phyloP scores from a whole-genome alignment of 305 asterid species.

The Lippia alba region DNA sequence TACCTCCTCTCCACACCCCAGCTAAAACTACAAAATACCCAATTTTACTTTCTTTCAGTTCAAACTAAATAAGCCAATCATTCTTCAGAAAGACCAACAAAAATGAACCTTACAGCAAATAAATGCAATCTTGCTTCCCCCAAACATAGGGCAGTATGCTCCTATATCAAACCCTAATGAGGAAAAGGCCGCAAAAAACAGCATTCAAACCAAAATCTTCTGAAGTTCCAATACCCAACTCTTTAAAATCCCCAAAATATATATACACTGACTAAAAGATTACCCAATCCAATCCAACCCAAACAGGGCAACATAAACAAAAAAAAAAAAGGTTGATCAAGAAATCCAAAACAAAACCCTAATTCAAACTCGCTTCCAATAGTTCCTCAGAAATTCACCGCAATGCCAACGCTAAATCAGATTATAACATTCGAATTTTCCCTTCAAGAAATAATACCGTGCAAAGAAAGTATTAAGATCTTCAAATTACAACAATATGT shows the following conservation, averaged over 20 bases:
- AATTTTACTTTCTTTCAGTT: neutral
- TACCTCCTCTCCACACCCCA: conserved; percentile 36
- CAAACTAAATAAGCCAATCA: conserved; percentile 26
- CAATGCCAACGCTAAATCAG: conserved; percentile 42
- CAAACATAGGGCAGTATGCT: conserved; percentile 19
- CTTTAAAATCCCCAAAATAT: conserved; percentile 6
- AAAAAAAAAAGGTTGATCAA: conserved; percentile 37
- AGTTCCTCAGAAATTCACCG: conserved; percentile 23
- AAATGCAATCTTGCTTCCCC: conserved; percentile 23
- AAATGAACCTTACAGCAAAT: conserved; percentile 25
- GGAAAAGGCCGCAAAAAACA: conserved; percentile 27
- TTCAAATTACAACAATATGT: conserved; percentile 29
- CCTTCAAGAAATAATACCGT: neutral
- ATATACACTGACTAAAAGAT: conserved; percentile 7
- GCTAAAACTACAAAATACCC: conserved; percentile 12
- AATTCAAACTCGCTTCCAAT: conserved; percentile 33
- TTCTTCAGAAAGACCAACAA: conserved; percentile 28
- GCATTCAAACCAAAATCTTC: conserved; percentile 12
- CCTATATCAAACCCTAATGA: conserved; percentile 33
- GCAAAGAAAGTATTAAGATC: conserved; percentile 38
- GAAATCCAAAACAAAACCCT: conserved; percentile 46
- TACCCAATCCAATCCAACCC: conserved; percentile 27
- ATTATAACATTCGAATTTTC: conserved; percentile 22
- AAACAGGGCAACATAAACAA: neutral
- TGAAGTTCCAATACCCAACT: conserved; percentile 29